A percentile compares a stretch with the other conserved stretches of the same genome.
Conservation (phyloP, 129 eudicot species). For the Apium graveolens region DNA sequence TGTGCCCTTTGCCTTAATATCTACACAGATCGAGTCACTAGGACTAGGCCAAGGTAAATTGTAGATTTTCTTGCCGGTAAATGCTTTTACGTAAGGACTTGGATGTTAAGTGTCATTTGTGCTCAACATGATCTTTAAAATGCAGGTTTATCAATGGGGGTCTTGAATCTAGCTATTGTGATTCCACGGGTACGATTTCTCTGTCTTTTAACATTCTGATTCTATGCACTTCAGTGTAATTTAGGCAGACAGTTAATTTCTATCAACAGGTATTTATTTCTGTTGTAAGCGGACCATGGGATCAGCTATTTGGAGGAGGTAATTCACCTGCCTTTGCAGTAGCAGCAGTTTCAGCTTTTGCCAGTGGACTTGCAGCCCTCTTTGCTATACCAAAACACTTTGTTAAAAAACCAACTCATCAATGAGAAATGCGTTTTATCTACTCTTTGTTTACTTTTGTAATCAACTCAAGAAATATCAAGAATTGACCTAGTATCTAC, state of each 20-base stretch:
- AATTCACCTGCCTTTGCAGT: constrained; percentile 81
- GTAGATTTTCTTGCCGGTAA: neutral
- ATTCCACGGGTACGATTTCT: constrained; percentile 62
- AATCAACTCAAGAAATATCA: neutral
- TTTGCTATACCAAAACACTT: constrained; percentile 73
- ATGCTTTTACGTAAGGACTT: neutral
- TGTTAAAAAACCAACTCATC: constrained; percentile 46
- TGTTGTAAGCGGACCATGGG: constrained; percentile 95
- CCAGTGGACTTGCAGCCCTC: constrained; percentile 82
- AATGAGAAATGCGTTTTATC: constrained; percentile 32
- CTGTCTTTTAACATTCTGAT: neutral
- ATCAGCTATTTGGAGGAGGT: constrained; percentile 74
- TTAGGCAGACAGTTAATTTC: too few species aligned
- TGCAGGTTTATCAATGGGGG: constrained; percentile 98
- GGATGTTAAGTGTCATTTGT: neutral
- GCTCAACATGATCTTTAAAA: constrained; percentile 2
- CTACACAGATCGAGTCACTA: constrained; percentile 77
- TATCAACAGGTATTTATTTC: constrained; percentile 66
- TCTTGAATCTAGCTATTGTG: constrained; percentile 84
- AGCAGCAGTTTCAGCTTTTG: constrained; percentile 71
- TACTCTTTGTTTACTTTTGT: too few species aligned
- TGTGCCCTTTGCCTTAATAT: constrained; percentile 85
- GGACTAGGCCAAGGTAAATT: constrained; percentile 89
- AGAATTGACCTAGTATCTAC: too few species aligned
- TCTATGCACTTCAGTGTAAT: neutral